phyloP scores from a whole-genome alignment of 257 asterid species.

The Galeopsis tetrahit region DNA sequence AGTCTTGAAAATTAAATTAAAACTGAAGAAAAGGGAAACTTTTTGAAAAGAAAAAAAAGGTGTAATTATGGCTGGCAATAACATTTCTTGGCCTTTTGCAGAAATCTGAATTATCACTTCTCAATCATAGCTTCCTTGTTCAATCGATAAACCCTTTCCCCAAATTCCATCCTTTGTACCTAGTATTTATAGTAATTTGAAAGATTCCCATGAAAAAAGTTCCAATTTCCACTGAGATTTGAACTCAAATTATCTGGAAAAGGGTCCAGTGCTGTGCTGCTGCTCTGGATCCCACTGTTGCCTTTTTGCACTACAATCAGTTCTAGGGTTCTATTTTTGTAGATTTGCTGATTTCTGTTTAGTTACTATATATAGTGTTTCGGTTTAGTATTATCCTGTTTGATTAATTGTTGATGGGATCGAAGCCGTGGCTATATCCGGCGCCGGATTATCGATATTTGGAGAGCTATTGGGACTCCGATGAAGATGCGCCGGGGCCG shows the following conservation, averaged over 20 bases:
- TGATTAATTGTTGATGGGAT: slow-evolving; percentile 50
- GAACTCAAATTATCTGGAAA: slow-evolving; percentile 39
- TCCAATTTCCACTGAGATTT: neutral
- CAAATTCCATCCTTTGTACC: neutral
- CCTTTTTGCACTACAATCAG: slow-evolving; percentile 26
- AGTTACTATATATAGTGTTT: neutral
- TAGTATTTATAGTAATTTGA: neutral
- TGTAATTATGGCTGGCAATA: slow-evolving; percentile 37
- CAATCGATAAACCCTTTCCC: slow-evolving; percentile 19
- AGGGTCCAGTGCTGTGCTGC: slow-evolving; percentile 38
- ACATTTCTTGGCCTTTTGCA: slow-evolving; percentile 19
- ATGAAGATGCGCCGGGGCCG: slow-evolving; percentile 98
- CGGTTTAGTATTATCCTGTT: slow-evolving; percentile 11
- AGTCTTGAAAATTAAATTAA: neutral
- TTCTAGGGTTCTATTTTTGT: slow-evolving; percentile 32
- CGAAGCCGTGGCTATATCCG: slow-evolving; percentile 70
- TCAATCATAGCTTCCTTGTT: slow-evolving; percentile 23
- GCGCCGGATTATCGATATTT: slow-evolving; percentile 61
- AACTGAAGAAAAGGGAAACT: neutral
- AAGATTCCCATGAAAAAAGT: neutral
- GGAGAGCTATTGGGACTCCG: slow-evolving; percentile 86
- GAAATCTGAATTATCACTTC: slow-evolving; percentile 22
- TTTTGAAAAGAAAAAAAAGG: slow-evolving; percentile 30
- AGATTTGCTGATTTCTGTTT: slow-evolving; percentile 7
- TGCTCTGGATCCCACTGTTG: slow-evolving; percentile 42